Evolutionary conservation across 2,329 filamentous ascomycete genomes (phyloP).

Genomic region (Clonostachys rosea): DNA sequence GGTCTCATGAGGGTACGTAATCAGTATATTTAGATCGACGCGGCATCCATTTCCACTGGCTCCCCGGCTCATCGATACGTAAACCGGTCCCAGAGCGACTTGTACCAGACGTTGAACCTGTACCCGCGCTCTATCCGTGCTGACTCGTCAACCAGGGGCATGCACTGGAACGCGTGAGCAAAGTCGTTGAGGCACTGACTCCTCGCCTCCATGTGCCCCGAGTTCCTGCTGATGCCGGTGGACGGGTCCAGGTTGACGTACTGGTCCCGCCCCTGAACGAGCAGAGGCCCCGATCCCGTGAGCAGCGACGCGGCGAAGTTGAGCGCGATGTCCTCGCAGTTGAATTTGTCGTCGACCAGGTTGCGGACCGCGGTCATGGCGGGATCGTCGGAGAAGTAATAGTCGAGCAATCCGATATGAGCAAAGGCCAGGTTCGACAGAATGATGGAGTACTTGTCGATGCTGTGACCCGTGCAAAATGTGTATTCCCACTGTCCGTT

Average conservation of each 20-base stretch:
- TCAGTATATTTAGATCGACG: no score
- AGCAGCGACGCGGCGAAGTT: conserved; percentile 27
- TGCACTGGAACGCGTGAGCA: conserved; percentile 23
- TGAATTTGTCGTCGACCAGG: conserved; percentile 29
- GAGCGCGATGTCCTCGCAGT: conserved; percentile 33
- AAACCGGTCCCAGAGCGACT: no score
- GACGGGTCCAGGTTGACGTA: conserved; percentile 23
- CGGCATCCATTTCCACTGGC: no score
- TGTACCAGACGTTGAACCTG: no score
- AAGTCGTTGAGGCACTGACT: conserved; percentile 27
- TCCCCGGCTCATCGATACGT: no score
- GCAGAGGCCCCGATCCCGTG: conserved; percentile 25
- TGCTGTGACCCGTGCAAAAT: conserved; percentile 18
- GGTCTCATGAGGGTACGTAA: no score
- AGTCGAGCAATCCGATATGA: conserved; percentile 30
- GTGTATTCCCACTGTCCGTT: conserved; percentile 20
- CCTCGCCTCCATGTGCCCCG: conserved; percentile 22
- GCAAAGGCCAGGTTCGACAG: conserved; percentile 29
- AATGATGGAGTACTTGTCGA: conserved; percentile 26
- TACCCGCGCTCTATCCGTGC: no score
- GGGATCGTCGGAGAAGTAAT: conserved; percentile 24
- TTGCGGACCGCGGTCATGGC: conserved; percentile 20
- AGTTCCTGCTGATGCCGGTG: conserved; percentile 22
- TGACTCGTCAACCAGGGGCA: conserved; percentile 14
- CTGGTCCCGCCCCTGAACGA: conserved; percentile 21